Evolutionary conservation across 1,284 basidiomycete genomes (phyloP).

Genomic region (Puccinia horiana): DNA sequence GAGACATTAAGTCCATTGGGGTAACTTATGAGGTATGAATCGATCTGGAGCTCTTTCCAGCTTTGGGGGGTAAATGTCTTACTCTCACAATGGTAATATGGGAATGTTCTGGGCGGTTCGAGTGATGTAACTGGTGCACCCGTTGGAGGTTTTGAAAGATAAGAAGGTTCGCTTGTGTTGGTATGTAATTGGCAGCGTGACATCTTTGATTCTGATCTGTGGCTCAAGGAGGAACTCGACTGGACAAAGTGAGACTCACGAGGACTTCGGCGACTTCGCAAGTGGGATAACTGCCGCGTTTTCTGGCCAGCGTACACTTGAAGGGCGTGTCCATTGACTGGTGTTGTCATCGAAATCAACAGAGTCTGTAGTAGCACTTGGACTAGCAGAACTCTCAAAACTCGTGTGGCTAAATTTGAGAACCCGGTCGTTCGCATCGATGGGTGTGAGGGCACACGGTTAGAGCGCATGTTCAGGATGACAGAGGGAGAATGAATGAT

Average conservation of each 20-base stretch:
- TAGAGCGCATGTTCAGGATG: neutral
- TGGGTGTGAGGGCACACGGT: neutral
- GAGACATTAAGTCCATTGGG: neutral
- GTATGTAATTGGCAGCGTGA: too few relatives aligned
- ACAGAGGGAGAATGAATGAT: too few relatives aligned
- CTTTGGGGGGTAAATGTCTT: constrained; percentile 1
- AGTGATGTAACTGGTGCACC: neutral
- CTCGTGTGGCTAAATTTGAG: neutral
- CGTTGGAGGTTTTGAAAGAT: neutral
- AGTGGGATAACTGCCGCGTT: neutral
- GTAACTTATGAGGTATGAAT: constrained; percentile 25
- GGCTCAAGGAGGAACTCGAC: too few relatives aligned
- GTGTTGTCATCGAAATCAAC: neutral
- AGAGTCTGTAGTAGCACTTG: neutral
- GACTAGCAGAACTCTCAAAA: neutral
- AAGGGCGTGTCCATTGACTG: neutral
- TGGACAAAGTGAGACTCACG: neutral
- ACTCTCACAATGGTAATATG: neutral
- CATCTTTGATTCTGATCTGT: too few relatives aligned
- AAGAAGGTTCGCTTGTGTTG: too few relatives aligned
- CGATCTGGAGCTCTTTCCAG: constrained; percentile 26
- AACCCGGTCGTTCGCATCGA: neutral
- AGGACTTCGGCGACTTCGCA: neutral
- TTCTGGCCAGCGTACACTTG: constrained; percentile 1
- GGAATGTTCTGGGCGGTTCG: neutral